Base-by-base conservation (phyloP, 208 protist genomes). In the Leptomonas pyrrhocoris region DNA sequence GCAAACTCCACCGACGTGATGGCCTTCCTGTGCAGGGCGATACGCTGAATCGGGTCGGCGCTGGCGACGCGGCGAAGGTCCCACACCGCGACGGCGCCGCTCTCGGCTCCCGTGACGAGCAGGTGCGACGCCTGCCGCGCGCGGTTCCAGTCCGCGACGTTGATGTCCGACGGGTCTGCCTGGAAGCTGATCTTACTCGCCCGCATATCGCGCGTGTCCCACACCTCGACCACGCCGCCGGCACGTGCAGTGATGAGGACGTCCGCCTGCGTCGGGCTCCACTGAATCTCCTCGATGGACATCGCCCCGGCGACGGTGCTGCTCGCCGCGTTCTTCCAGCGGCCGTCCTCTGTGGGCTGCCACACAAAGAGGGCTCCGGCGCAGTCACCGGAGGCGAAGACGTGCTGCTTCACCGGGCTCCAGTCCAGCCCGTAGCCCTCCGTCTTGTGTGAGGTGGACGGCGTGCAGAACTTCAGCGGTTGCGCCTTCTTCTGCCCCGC, bases 381-480 rank as follows among this genome's bases (percentile, higher is more conserved):
- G 76, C 94, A 98, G 76, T 99, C 97, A 61, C 98, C 98, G 12
- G 93, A 92, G 5, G 92, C 91, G 48, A 97, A 92, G 42, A 77
- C 69, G 65, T 84, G 84, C 51, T 72, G 55, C 36, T 82, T 73
- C 48, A 90, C 79, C 9, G 81, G 73, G 38, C 96, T 98, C 97
- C 97, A 99, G 83, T 97, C 97, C n/a, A 99, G 80, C 9, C 95
- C 96, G 75, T 96, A 99, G 45, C 98, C 98, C 88, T 99, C 97
- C 30, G 87, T 94, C 60, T 74, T 79, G 79, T 99, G 98, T 11
- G 91, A 71, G 12, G 69, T 74, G 57, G 93, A 75, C 30, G 92
- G 80, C 19, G 84, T 96, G 83, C 87, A 93, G 74, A 94, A 93
- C 28, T 85, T 74, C 23, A 94, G 73, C 42, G 76, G 58, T 69